These are phyloP conservation scores for Lycium ferocissimum DNA, from an alignment of 257 asterid genomes.

Conservation along the genomic window DNA sequence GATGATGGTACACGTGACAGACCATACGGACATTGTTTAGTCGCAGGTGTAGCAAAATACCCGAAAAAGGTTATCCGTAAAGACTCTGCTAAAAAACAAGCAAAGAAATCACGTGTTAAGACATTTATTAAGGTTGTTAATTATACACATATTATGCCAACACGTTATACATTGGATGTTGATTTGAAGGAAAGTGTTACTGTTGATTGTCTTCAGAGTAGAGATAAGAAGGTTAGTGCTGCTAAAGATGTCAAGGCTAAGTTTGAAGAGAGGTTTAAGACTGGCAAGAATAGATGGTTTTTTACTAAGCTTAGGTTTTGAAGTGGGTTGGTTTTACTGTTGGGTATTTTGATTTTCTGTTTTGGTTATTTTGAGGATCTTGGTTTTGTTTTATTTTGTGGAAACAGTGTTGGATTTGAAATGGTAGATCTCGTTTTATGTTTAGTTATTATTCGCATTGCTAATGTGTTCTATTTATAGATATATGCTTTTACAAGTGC, in stretches of 20 bases:
- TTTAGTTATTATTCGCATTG: not conserved
- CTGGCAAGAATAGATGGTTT: slow-evolving; percentile 56
- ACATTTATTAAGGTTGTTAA: slow-evolving; percentile 48
- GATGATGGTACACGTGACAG: slow-evolving; percentile 56
- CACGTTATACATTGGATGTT: slow-evolving; percentile 52
- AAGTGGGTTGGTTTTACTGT: not conserved
- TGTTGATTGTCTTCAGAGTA: slow-evolving; percentile 39
- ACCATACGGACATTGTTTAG: slow-evolving; percentile 51
- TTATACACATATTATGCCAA: slow-evolving; percentile 54
- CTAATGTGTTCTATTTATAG: not conserved
- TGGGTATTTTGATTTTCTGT: not conserved
- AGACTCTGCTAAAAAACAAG: slow-evolving; percentile 54
- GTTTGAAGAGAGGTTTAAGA: slow-evolving; percentile 52
- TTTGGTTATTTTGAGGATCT: not conserved
- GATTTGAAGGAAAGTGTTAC: slow-evolving; percentile 45
- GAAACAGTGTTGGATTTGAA: not conserved
- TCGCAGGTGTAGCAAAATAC: slow-evolving; percentile 45
- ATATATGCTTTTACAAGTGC: not conserved
- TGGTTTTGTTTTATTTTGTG: not conserved
- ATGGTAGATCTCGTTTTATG: slow-evolving; percentile 19
- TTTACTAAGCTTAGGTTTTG: slow-evolving; percentile 54
- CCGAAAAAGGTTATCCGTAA: slow-evolving; percentile 49
- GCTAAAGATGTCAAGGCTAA: slow-evolving; percentile 42
- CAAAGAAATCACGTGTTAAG: slow-evolving; percentile 53
- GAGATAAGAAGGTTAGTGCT: slow-evolving; percentile 47